Base-by-base conservation (phyloP, 2,329 filamentous ascomycete genomes). In the Sphaceloma murrayae region DNA sequence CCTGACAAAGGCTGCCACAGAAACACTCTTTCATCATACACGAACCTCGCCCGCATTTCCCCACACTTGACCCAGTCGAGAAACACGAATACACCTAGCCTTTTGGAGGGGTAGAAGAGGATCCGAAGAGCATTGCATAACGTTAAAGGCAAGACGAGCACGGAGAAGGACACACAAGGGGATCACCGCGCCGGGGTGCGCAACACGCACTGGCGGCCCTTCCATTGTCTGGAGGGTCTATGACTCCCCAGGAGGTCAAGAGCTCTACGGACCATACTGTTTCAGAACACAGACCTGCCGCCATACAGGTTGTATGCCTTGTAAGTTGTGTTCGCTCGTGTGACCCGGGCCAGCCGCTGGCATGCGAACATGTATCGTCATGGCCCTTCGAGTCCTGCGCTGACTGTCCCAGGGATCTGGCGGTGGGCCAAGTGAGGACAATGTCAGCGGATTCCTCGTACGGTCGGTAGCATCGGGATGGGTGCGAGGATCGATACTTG, bases 381-480 rank as follows among this genome's bases (percentile, higher is more conserved):
- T n/a, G n/a, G n/a, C n/a, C n/a, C n/a, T n/a, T n/a, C n/a, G n/a
- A n/a, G n/a, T n/a, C n/a, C n/a, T n/a, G n/a, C n/a, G 17, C 43
- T 42, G 33, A 39, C 39, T 30, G 32, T 8, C 22, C 4, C 48
- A 94, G 87, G 91, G 91, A 51, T 78, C 86, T 34, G 85, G 86
- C 40, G 91, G 91, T 47, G 91, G 91, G 43, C 91, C 91, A 22
- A 75, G 77, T 56, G 91, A 98, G 70, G 80, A 86, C 62, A 91
- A 88, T 60, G 82, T 85, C 17, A 95, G 89, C 0, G 85, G 87
- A 2, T 78, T 96, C 47, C 75, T 98, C 14, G 85, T 96, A 34
- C 82, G 89, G 34, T 89, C 89, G 3, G 73, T 82, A 7, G 75
- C 80, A 21, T 76, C 82, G 43, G 75, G 79, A 49, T 98, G 91